Base-by-base conservation (phyloP, 2,329 filamentous ascomycete species). In the Monilinia fructigena region DNA sequence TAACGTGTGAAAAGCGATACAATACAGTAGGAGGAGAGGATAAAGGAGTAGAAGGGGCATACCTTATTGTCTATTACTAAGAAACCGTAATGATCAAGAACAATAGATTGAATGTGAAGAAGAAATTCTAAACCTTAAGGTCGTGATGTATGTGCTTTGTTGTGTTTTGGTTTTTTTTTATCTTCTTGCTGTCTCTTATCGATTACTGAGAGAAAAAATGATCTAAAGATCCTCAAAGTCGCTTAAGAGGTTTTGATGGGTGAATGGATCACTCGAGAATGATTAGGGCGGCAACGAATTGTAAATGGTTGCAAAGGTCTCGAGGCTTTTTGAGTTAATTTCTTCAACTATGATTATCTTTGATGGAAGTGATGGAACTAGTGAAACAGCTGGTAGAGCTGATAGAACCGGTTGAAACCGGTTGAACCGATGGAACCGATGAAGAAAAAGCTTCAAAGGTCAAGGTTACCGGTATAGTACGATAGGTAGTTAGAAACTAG, bases 201-300 rank as follows among this genome's bases (percentile, higher is more conserved):
- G 58, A 61, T 61, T 61, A 61, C 58, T 28, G 16, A 50, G n/a
- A 40, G 56, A 48, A 50, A 48, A 60, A 60, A n/a, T 50, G 56
- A 60, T 14, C 42, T 8, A 50, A 35, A 38, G 45, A 48, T 18
- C n/a, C 31, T n/a, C 7, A n/a, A n/a, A 52, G 16, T 61, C 58
- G 58, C 58, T 61, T 61, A 61, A 38, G 10, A 20, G n/a, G n/a
- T 47, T 16, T 42, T 42, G 40, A 42, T 52, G 45, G 20, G 20
- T 10, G 47, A 14, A 12, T 26, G 47, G 26, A 35, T 35, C 31
- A 35, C 12, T 42, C 40, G 40, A 42, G 45, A 45, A 60, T 60
- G 56, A 60, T 50, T 50, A 50, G 42, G 56, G 56, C 56, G 56
- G 56, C 56, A 50, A 31, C n/a, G 4, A 45, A 14, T 45, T 18